Evolutionary conservation across 2,329 filamentous ascomycete species (phyloP).

Genomic region (Lachnellula hyalina): DNA sequence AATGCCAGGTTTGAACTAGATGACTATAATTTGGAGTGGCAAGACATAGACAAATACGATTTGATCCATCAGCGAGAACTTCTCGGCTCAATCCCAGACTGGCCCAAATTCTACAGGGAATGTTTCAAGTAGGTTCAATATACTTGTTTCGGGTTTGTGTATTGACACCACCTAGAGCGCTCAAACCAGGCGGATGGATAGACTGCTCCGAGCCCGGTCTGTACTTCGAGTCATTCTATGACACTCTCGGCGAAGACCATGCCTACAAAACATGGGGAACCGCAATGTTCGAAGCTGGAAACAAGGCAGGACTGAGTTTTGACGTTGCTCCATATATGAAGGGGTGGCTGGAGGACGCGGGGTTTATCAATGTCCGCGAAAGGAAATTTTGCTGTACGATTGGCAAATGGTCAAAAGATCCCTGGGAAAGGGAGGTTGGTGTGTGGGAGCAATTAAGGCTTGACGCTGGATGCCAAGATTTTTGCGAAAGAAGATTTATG

Average conservation of each 20-base stretch:
- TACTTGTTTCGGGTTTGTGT: background rate
- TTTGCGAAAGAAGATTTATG: constrained; percentile 15
- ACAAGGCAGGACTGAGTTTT: constrained; percentile 14
- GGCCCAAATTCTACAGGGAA: constrained; percentile 11
- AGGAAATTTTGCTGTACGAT: constrained; percentile 41
- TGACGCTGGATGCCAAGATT: constrained; percentile 11
- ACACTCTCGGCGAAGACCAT: constrained; percentile 6
- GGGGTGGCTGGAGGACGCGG: constrained; percentile 31
- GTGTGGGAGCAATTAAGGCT: constrained; percentile 14
- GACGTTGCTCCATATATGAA: constrained; percentile 22
- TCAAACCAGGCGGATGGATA: constrained; percentile 17
- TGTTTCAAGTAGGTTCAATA: constrained; percentile 8
- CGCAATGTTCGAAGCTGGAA: constrained; percentile 13
- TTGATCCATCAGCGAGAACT: constrained; percentile 27
- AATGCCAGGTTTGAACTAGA: constrained; percentile 61
- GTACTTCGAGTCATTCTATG: constrained; percentile 11
- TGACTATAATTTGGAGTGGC: constrained; percentile 45
- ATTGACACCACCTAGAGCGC: constrained; percentile 5
- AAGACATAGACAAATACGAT: constrained; percentile 29
- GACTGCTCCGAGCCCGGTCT: constrained; percentile 15
- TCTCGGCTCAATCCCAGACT: constrained; percentile 12
- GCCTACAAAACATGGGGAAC: constrained; percentile 14
- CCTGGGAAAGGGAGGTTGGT: constrained; percentile 12
- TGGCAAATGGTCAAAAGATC: constrained; percentile 41
- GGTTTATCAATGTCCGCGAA: constrained; percentile 38